These are phyloP conservation scores for Lecanicillium sp. DNA, from an alignment of 2,329 filamentous ascomycete species.

Conservation along the genomic window DNA sequence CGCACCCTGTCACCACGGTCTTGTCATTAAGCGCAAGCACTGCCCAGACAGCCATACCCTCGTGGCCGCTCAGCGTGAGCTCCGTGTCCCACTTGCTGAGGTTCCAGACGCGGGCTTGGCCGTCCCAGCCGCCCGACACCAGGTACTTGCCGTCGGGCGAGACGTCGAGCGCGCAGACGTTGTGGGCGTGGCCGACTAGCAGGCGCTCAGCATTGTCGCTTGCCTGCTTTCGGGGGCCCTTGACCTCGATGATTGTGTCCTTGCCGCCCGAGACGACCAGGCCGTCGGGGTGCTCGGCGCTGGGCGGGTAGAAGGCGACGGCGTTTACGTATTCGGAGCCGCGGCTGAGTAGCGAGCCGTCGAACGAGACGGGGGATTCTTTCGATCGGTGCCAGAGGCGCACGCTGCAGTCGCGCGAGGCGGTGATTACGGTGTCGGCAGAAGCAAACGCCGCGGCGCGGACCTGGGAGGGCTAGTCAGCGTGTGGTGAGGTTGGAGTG, in stretches of 20 bases:
- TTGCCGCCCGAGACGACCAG: constrained; percentile 83
- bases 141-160: constrained; percentile 66
- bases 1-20: constrained; percentile 84
- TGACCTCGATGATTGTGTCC: constrained; percentile 88
- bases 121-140: constrained; percentile 92
- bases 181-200: constrained; percentile 78
- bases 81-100: constrained; percentile 80
- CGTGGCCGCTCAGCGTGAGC: constrained; percentile 66
- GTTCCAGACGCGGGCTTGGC: constrained; percentile 78
- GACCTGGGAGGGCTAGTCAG: constrained; percentile 52
- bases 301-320: constrained; percentile 68
- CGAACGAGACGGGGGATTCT: constrained; percentile 62
- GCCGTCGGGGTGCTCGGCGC: constrained; percentile 64
- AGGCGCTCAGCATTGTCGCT: constrained; percentile 78
- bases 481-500: constrained; percentile 14
- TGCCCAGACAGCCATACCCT: constrained; percentile 77
- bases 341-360: constrained; percentile 71
- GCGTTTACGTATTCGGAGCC: constrained; percentile 85
- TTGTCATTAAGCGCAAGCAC: constrained; percentile 75
- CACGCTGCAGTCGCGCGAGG: constrained; percentile 86
- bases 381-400: constrained; percentile 73
- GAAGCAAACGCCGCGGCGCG: constrained; percentile 76
- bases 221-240: constrained; percentile 59
- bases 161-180: constrained; percentile 82
- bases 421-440: constrained; percentile 68